A percentile compares a stretch with the other conserved stretches of the same genome.
phyloP scores from a whole-genome alignment of 768 basidiomycete species.

The Hygrocybe coccinea region DNA sequence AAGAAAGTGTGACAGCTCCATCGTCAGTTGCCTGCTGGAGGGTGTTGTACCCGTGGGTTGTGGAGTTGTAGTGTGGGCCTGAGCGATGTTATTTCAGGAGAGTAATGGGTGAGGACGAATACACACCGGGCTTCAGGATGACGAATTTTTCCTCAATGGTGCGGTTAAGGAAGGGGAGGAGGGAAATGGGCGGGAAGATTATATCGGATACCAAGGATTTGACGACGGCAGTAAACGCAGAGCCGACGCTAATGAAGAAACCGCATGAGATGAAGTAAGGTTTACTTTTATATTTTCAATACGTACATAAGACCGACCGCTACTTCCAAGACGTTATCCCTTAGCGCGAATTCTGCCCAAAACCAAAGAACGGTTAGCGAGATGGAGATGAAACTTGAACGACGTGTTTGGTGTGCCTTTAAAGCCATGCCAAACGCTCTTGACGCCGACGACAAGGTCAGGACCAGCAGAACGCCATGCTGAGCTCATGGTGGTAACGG shows the following conservation, averaged over 20 bases:
- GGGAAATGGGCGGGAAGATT: constrained; percentile 37
- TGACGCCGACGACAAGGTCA: constrained; percentile 11
- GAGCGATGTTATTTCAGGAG: no score
- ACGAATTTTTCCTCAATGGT: constrained; percentile 43
- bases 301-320: constrained; percentile 42
- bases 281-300: not conserved
- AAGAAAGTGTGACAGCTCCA: constrained; percentile 41
- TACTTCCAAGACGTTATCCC: constrained; percentile 46
- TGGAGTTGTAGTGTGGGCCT: constrained; percentile 26
- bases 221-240: constrained; percentile 38
- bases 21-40: constrained; percentile 40
- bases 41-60: constrained; percentile 37
- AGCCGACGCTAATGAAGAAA: constrained; percentile 26
- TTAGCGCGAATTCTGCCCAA: constrained; percentile 24
- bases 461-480: not conserved
- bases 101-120: no score
- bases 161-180: constrained; percentile 40
- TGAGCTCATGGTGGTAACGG: not conserved
- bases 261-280: not conserved
- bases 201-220: constrained; percentile 43
- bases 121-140: constrained; percentile 23
- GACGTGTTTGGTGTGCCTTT: not conserved
- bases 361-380: not conserved
- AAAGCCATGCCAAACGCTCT: constrained; percentile 29
- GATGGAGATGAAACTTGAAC: not conserved